Evolutionary conservation across 768 basidiomycete species (phyloP).

Genomic region (Coprinopsis marcescibilis): DNA sequence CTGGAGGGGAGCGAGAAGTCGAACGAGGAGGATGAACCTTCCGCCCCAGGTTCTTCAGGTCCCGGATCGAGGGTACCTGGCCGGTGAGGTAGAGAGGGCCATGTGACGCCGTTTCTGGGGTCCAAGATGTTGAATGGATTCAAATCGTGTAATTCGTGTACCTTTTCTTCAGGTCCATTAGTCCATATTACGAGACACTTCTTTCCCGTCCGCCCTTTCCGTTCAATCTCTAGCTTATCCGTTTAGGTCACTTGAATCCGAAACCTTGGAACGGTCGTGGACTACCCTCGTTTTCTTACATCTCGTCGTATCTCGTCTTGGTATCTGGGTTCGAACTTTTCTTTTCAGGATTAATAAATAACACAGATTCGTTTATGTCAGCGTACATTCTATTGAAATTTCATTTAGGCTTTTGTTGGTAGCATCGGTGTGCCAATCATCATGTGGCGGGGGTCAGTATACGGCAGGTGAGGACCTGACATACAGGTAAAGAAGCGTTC

Average conservation of each 20-base stretch:
- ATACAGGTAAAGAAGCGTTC: no score
- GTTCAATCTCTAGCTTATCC: not conserved
- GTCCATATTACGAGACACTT: slow-evolving; percentile 6
- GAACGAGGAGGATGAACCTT: slow-evolving; percentile 35
- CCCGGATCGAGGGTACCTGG: slow-evolving; percentile 4
- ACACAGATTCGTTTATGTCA: no score
- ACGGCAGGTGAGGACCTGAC: no score
- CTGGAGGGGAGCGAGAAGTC: slow-evolving; percentile 56
- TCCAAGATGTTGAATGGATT: not conserved
- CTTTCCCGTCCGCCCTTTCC: slow-evolving; percentile 1
- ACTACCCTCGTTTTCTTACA: not conserved
- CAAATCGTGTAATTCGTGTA: not conserved
- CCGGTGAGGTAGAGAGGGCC: not conserved
- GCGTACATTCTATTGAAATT: no score
- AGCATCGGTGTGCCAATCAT: no score
- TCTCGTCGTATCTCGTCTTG: not conserved
- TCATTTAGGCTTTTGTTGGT: no score
- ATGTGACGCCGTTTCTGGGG: slow-evolving; percentile 2
- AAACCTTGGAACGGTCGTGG: slow-evolving; percentile 5
- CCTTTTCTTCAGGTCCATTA: not conserved
- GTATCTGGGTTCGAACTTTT: no score
- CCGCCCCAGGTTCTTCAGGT: slow-evolving; percentile 29
- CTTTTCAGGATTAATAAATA: no score
- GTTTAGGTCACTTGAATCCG: slow-evolving; percentile 3
- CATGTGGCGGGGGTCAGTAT: no score